These are phyloP conservation scores for Erodium texanum DNA, from an alignment of 441 rosid species.

Conservation along the genomic window DNA sequence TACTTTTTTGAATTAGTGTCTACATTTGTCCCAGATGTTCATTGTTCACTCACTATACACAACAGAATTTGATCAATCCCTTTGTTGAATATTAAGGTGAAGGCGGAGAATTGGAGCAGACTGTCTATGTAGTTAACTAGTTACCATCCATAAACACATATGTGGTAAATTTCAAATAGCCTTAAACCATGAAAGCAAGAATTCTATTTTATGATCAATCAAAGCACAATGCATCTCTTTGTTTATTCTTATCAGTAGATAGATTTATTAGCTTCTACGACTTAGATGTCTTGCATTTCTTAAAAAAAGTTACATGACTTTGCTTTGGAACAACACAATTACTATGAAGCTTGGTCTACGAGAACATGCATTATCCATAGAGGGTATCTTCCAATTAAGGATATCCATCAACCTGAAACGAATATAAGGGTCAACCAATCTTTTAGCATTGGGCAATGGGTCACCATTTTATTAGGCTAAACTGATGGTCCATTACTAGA, in stretches of 20 bases:
- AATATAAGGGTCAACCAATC: background rate
- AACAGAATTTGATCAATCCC: background rate
- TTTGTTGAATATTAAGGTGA: background rate
- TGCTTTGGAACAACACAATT: background rate
- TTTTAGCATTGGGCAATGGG: background rate
- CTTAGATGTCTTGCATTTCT: background rate
- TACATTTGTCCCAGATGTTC: background rate
- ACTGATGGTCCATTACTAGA: background rate
- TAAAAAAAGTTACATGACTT: background rate
- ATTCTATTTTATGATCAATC: background rate
- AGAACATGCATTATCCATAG: background rate
- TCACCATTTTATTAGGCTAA: background rate
- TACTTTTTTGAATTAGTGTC: background rate
- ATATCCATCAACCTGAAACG: background rate
- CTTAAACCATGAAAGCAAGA: background rate
- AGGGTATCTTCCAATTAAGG: background rate
- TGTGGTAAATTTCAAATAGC: background rate
- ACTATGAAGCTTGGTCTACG: background rate
- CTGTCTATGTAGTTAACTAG: background rate
- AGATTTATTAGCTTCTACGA: background rate
- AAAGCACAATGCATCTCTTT: background rate
- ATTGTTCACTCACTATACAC: background rate
- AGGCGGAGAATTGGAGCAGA: background rate
- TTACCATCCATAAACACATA: background rate
- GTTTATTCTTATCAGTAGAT: background rate